Conservation (phyloP, 2,329 filamentous ascomycete species). For the Chaetoscypha palmicola region DNA sequence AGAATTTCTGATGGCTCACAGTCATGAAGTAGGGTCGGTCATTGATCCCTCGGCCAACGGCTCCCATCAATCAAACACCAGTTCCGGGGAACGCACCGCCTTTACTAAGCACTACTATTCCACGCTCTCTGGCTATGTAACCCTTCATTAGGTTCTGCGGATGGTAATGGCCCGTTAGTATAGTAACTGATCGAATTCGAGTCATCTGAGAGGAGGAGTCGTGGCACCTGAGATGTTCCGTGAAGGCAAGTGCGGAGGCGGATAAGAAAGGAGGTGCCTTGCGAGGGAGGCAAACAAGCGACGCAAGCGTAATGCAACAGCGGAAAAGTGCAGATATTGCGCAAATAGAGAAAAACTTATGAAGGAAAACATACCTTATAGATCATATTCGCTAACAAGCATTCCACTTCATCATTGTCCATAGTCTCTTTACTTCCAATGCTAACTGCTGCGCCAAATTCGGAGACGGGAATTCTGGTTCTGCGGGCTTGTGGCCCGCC, state of each 20-base stretch:
- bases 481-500: conserved; percentile 55
- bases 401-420: conserved; percentile 92
- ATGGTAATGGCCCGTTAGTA: conserved; percentile 7
- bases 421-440: conserved; percentile 61
- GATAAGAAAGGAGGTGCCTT: conserved; percentile 12
- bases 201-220: conserved; percentile 1
- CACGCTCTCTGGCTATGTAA: conserved; percentile 87
- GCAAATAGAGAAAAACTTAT: background rate
- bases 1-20: background rate
- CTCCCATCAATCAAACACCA: conserved; percentile 44
- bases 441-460: conserved; percentile 80
- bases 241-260: conserved; percentile 3
- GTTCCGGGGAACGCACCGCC: conserved; percentile 91
- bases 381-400: conserved; percentile 89
- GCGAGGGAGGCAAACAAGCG: conserved; percentile 4
- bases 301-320: no score
- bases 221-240: conserved; percentile 11
- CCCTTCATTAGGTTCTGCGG: conserved; percentile 67
- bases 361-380: conserved; percentile 67
- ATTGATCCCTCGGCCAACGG: conserved; percentile 6
- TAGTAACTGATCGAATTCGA: conserved; percentile 2
- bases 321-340: no score
- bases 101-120: conserved; percentile 89
- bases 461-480: conserved; percentile 72
- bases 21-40: background rate